Percentiles rank a stretch among this genome's conserved stretches.
Evolutionary conservation across 2,329 filamentous ascomycete genomes (phyloP).

Genomic region (Hirsutella rhossiliensis): DNA sequence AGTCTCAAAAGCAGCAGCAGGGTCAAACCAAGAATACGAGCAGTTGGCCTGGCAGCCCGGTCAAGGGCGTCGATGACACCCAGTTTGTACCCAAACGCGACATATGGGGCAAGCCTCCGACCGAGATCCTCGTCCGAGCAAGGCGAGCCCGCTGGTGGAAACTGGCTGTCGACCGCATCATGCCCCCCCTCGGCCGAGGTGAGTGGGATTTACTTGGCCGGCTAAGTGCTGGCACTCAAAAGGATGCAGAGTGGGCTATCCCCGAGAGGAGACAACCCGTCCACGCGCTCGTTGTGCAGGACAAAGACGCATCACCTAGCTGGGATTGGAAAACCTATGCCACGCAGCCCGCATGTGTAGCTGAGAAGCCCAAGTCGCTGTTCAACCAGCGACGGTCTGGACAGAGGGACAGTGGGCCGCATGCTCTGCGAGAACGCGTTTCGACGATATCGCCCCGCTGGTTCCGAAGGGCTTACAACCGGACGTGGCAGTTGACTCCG

Average conservation of each 20-base stretch:
- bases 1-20: slow-evolving; percentile 27
- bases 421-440: slow-evolving; percentile 19
- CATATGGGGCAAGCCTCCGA: slow-evolving; percentile 35
- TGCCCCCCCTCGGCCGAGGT: slow-evolving; percentile 39
- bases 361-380: slow-evolving; percentile 25
- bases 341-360: slow-evolving; percentile 20
- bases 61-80: slow-evolving; percentile 22
- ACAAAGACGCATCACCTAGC: background rate
- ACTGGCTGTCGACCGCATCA: slow-evolving; percentile 27
- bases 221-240: slow-evolving; percentile 29
- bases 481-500: slow-evolving; percentile 32
- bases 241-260: slow-evolving; percentile 21
- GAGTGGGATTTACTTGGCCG: slow-evolving; percentile 45
- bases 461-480: slow-evolving; percentile 34
- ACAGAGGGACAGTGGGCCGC: slow-evolving; percentile 22
- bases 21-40: slow-evolving; percentile 7
- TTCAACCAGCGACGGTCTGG: slow-evolving; percentile 21
- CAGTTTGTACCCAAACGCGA: slow-evolving; percentile 27
- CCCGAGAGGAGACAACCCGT: slow-evolving; percentile 18
- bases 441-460: slow-evolving; percentile 24
- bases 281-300: background rate
- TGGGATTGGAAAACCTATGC: slow-evolving; percentile 34
- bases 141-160: slow-evolving; percentile 38
- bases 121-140: slow-evolving; percentile 24
- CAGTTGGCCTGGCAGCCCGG: slow-evolving; percentile 11